phyloP scores from a whole-genome alignment of 2,329 filamentous ascomycete species.

The Hymenoscyphus fructigenus region DNA sequence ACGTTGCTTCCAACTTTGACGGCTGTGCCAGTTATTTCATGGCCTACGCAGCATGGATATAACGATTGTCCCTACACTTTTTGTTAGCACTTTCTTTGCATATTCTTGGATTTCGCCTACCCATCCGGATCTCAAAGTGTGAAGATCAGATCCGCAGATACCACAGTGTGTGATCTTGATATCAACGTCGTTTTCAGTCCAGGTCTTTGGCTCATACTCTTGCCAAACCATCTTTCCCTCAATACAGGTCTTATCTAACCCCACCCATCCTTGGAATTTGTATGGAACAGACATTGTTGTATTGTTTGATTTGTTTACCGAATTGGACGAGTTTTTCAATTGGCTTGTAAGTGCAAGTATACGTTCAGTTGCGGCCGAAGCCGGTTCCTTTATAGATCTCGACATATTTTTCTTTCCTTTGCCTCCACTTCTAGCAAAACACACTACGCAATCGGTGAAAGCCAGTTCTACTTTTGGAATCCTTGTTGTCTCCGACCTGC shows the following conservation, averaged over 20 bases:
- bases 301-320: slow-evolving; percentile 24
- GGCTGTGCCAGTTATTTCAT: slow-evolving; percentile 51
- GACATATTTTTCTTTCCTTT: slow-evolving; percentile 17
- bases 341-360: slow-evolving; percentile 29
- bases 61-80: slow-evolving; percentile 38
- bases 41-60: slow-evolving; percentile 46
- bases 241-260: slow-evolving; percentile 34
- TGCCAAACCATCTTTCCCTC: slow-evolving; percentile 39
- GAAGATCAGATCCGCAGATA: slow-evolving; percentile 44
- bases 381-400: slow-evolving; percentile 21
- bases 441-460: slow-evolving; percentile 10
- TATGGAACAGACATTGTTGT: slow-evolving; percentile 34
- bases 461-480: neutral
- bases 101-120: slow-evolving; percentile 9
- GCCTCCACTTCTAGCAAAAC: slow-evolving; percentile 17
- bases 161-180: slow-evolving; percentile 52
- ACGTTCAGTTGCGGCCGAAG: slow-evolving; percentile 26
- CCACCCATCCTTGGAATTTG: slow-evolving; percentile 42
- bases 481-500: neutral
- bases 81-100: neutral
- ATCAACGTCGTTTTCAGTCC: slow-evolving; percentile 52
- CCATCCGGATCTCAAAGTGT: slow-evolving; percentile 38
- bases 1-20: slow-evolving; percentile 46
- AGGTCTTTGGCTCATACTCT: slow-evolving; percentile 47
- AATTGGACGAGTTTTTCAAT: slow-evolving; percentile 26